phyloP scores from a whole-genome alignment of 495 filamentous ascomycete genomes.

The Penicillium malachiteum region DNA sequence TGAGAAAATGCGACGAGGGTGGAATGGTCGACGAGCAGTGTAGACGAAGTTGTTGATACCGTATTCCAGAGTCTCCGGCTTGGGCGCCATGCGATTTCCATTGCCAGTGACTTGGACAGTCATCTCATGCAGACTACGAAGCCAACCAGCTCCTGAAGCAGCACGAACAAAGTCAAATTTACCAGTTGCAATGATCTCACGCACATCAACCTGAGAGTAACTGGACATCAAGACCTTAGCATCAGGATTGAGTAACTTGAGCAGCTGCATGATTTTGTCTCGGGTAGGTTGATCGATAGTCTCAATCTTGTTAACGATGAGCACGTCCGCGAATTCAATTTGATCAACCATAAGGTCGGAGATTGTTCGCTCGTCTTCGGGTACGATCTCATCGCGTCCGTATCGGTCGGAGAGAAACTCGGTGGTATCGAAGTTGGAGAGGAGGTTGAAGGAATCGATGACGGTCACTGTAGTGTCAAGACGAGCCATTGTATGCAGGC shows the following conservation, averaged over 20 bases:
- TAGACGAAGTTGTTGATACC: conserved; percentile 59
- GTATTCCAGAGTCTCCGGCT: conserved; percentile 57
- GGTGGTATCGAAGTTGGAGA: conserved; percentile 55
- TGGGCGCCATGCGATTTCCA: conserved; percentile 47
- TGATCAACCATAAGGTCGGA: conserved; percentile 62
- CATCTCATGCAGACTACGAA: conserved; percentile 53
- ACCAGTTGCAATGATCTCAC: conserved; percentile 51
- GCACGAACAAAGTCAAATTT: conserved; percentile 46
- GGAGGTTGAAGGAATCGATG: conserved; percentile 58
- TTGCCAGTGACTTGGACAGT: conserved; percentile 39
- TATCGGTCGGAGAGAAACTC: conserved; percentile 55
- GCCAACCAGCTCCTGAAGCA: conserved; percentile 46
- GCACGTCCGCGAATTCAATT: conserved; percentile 61
- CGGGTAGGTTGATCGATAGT: conserved; percentile 37
- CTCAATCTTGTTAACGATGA: conserved; percentile 57
- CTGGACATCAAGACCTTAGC: conserved; percentile 49
- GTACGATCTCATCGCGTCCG: conserved; percentile 37
- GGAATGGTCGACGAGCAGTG: conserved; percentile 50
- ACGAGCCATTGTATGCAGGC: conserved; percentile 50
- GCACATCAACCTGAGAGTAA: conserved; percentile 48
- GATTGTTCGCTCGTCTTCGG: conserved; percentile 59
- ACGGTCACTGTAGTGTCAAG: conserved; percentile 61
- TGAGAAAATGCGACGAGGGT: conserved; percentile 48
- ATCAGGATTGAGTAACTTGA: conserved; percentile 49
- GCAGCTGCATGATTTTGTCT: conserved; percentile 40